Evolutionary conservation across 2,329 filamentous ascomycete species (phyloP).

Genomic region (Scorias spongiosa): DNA sequence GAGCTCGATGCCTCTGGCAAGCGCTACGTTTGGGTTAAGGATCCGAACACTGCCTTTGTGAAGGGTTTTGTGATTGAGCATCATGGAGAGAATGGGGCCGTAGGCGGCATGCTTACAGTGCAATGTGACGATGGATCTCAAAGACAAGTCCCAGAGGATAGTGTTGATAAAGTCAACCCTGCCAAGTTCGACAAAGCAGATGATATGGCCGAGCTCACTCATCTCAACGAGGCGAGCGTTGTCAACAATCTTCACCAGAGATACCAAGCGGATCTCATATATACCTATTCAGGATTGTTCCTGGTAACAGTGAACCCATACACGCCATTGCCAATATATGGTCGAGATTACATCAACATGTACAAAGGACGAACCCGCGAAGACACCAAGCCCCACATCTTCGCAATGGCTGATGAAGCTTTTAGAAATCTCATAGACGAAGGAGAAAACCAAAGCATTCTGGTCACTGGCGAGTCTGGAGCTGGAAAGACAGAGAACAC

Average conservation of each 20-base stretch:
- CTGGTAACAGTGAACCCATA: conserved; percentile 96
- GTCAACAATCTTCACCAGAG: conserved; percentile 92
- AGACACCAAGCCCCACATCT: conserved; percentile 94
- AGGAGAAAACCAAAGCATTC: conserved; percentile 88
- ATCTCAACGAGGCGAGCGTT: conserved; percentile 93
- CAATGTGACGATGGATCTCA: conserved; percentile 92
- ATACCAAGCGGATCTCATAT: conserved; percentile 92
- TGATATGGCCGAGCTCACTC: conserved; percentile 97
- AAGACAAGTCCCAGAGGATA: conserved; percentile 71
- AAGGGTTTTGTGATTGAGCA: conserved; percentile 88
- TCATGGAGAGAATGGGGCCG: conserved; percentile 29
- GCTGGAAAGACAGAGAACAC: conserved; percentile 98
- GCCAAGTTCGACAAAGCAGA: conserved; percentile 99
- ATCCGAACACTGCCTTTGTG: conserved; percentile 74
- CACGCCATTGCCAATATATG: conserved; percentile 86
- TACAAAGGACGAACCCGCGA: conserved; percentile 84
- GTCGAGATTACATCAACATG: conserved; percentile 94
- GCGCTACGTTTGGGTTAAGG: conserved; percentile 93
- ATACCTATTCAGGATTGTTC: conserved; percentile 93
- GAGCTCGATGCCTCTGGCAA: conserved; percentile 98
- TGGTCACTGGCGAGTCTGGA: conserved; percentile 95
- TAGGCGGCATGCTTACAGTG: conserved; percentile 51
- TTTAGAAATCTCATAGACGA: conserved; percentile 93
- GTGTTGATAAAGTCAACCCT: conserved; percentile 96
- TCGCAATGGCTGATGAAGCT: conserved; percentile 91